Conservation (phyloP, 306 rosid species). For the Calophaca sinica region DNA sequence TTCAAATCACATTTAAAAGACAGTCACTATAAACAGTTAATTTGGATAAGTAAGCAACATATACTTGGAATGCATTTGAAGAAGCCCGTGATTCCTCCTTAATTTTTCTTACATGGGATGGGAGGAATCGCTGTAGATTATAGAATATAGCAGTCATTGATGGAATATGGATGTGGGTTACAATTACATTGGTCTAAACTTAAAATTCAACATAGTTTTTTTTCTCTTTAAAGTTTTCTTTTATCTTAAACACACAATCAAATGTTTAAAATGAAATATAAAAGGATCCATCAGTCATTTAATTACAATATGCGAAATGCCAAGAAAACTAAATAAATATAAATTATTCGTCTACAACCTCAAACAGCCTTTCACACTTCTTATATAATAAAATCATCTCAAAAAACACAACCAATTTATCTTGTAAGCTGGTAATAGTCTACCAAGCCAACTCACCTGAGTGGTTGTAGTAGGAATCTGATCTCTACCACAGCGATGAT, state of each 20-base stretch:
- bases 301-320: neutral
- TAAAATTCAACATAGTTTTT: neutral
- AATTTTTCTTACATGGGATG: neutral
- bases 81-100: neutral
- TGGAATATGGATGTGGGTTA: neutral
- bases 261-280: neutral
- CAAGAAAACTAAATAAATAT: conserved; percentile 20
- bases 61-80: neutral
- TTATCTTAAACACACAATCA: neutral
- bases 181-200: neutral
- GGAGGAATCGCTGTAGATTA: neutral
- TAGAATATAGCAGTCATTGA: neutral
- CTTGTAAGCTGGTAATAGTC: conserved; percentile 7
- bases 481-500: conserved; percentile 78
- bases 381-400: neutral
- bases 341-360: conserved; percentile 20
- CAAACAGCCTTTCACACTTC: neutral
- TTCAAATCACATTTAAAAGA: conserved; percentile 6
- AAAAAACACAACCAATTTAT: conserved; percentile 1
- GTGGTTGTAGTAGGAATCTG: conserved; percentile 75
- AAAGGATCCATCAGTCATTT: neutral
- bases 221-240: neutral
- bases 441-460: conserved; percentile 66
- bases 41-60: conserved; percentile 27
- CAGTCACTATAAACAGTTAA: neutral